A percentile compares a stretch with the other conserved stretches of the same genome.
phyloP scores from a whole-genome alignment of 139 green algal species.

The Dunaliella primolecta region DNA sequence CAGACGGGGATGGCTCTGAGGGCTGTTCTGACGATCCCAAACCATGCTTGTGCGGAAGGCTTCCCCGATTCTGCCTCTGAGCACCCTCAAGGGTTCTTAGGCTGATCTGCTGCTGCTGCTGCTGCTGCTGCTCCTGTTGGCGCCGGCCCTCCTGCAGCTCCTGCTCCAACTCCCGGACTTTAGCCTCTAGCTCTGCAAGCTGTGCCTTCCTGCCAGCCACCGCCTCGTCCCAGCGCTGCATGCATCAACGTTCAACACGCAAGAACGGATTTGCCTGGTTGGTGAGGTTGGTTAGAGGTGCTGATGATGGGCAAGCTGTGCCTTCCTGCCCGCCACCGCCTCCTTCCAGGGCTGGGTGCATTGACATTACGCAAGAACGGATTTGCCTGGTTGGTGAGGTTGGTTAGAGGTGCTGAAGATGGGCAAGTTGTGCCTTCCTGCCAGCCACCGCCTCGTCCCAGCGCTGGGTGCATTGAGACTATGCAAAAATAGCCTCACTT shows the following conservation, averaged over 20 bases:
- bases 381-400: too few relatives aligned
- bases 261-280: neutral
- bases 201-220: constrained; percentile 1
- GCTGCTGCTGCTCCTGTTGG: neutral
- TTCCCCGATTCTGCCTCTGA: neutral
- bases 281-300: too few relatives aligned
- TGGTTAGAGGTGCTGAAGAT: too few relatives aligned
- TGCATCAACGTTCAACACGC: neutral
- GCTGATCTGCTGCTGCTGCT: neutral
- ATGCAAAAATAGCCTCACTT: neutral
- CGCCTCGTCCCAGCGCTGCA: neutral
- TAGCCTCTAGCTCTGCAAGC: neutral
- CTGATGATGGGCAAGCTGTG: too few relatives aligned
- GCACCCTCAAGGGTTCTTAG: neutral
- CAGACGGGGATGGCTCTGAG: too few relatives aligned
- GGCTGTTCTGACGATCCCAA: too few relatives aligned
- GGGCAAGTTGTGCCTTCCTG: neutral
- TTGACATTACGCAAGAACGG: too few relatives aligned
- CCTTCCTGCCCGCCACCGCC: too few relatives aligned
- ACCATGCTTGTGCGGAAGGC: neutral
- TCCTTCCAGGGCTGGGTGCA: too few relatives aligned
- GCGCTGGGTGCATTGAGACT: neutral
- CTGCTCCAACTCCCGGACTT: neutral
- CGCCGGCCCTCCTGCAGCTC: neutral
- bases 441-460: neutral